Evolutionary conservation across 352 stramenopile species (phyloP).

Genomic region (Phytophthora cajani): DNA sequence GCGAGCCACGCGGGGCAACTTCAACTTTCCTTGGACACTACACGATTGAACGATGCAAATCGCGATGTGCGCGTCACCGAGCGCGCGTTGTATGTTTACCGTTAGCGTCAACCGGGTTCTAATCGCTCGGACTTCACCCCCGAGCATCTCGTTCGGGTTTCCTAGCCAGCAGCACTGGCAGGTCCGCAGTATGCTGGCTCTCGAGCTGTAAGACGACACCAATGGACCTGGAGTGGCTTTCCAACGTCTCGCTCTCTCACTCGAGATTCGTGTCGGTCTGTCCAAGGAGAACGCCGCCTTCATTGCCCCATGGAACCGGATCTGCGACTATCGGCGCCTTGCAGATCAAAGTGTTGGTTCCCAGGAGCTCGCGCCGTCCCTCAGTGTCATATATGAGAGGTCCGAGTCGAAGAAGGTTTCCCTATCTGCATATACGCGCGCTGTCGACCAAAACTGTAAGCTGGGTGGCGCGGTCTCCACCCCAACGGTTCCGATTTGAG

Average conservation of each 20-base stretch:
- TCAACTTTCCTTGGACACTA: neutral
- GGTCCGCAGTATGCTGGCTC: neutral
- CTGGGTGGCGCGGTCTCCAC: too few species aligned
- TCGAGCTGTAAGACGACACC: neutral
- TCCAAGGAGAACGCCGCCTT: neutral
- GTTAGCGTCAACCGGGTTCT: neutral
- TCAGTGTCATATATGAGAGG: too few species aligned
- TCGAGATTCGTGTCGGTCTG: neutral
- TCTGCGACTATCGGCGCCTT: neutral
- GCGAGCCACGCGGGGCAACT: neutral
- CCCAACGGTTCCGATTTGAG: too few species aligned
- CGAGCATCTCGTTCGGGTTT: neutral
- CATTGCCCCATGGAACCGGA: neutral
- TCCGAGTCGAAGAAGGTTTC: too few species aligned
- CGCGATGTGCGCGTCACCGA: neutral
- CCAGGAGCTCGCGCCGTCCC: too few species aligned
- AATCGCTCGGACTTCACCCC: neutral
- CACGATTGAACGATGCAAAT: neutral
- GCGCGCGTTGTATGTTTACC: neutral
- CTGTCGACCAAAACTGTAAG: too few species aligned
- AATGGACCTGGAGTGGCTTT: neutral
- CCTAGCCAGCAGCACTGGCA: neutral
- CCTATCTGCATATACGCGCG: too few species aligned
- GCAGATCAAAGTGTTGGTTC: too few species aligned
- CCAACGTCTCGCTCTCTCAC: neutral